Evolutionary conservation across 2,329 filamentous ascomycete genomes (phyloP), one percentile per base, ranked within the genome.

Genomic region (Sclerotiophoma versabilis): DNA sequence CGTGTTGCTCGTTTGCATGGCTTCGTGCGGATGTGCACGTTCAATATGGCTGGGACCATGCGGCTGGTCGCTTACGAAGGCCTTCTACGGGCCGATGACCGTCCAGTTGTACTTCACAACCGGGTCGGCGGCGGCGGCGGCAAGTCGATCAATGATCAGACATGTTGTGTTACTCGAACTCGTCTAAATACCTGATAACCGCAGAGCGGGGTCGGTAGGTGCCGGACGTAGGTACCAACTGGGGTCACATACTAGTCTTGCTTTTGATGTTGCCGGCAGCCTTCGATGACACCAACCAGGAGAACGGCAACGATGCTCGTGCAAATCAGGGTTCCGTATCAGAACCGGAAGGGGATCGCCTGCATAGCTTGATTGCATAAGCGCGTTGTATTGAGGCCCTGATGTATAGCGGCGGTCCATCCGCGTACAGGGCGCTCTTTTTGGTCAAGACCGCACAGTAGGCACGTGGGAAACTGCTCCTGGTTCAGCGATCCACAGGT

Each of bases 81-180:
- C 37, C 15, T 36, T 22, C 26, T 26, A 27, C 45, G 39, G 39
- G 33, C 45, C 51, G 45, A 45, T 27, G 27, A 23, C 39, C 33
- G 29, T 22, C 11, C 43, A 39, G 27, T 41, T 20, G 37, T 22
- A 38, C 11, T 39, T 39, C 26, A 33, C 4, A 39, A 27, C 17
- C 26, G 33, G 27, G 10, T 32, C 19, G 5, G 25, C n/a, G 41
- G 30, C 19, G 17, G 10, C 3, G 25, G 30, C 25, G 33, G 32
- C 15, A 29, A n/a, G 5, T 20, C 14, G 44, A 30, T 45, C 6
- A 15, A n/a, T 11, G 19, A 12, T 15, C 20, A 39, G n/a, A 33
- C 2, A 11, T 20, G 10, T n/a, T 38, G 37, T 37, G 32, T 49
- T 14, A 37, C 38, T 23, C 22, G 7, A 32, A n/a, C 5, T 14